phyloP scores from a whole-genome alignment of 2,329 filamentous ascomycete genomes.

The Apiospora phragmitis region DNA sequence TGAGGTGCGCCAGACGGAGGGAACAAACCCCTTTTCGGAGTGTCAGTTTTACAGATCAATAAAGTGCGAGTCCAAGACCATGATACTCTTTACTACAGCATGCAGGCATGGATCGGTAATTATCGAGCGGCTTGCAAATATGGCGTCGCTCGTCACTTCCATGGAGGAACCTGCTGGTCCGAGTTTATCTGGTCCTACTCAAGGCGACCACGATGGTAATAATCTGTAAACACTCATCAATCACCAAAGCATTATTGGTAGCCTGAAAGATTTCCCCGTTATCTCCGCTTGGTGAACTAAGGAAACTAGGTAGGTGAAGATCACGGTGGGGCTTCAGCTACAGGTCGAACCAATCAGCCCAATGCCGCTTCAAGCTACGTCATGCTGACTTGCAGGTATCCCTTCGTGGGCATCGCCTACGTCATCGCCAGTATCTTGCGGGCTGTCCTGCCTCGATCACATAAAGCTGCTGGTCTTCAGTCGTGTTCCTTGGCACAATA shows the following conservation, averaged over 20 bases:
- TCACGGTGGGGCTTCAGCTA: not conserved
- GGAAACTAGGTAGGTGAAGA: not conserved
- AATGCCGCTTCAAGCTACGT: not conserved
- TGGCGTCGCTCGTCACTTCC: no score
- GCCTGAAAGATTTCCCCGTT: not conserved
- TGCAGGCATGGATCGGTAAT: no score
- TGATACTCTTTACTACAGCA: no score
- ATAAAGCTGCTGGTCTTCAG: not conserved
- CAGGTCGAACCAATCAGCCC: not conserved
- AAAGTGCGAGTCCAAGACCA: no score
- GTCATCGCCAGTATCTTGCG: not conserved
- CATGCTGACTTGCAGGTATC: not conserved
- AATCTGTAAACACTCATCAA: not conserved
- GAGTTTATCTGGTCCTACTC: no score
- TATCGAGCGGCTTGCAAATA: no score
- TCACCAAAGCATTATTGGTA: no score
- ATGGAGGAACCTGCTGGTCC: no score
- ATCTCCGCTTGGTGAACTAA: not conserved
- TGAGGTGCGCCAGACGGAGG: no score
- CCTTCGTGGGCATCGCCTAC: not conserved
- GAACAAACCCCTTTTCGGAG: no score
- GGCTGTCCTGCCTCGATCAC: not conserved
- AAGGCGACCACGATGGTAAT: no score
- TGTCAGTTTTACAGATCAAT: no score
- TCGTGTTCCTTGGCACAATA: not conserved